phyloP scores from a whole-genome alignment of 2,329 filamentous ascomycete species.

The Colletotrichum limetticola region DNA sequence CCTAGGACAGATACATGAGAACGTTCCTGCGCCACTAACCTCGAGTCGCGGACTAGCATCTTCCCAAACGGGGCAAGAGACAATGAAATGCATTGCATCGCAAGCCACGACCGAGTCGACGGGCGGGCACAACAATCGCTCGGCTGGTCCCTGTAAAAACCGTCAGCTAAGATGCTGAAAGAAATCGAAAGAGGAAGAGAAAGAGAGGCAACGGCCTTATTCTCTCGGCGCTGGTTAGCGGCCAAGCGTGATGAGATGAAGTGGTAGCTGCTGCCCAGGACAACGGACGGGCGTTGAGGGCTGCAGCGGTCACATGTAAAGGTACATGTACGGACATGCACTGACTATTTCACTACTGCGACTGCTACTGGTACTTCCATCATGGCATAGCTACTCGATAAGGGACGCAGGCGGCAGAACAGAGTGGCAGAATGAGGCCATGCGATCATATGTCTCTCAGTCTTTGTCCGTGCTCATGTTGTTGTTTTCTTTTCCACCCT shows the following conservation, averaged over 20 bases:
- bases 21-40: background rate
- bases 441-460: background rate
- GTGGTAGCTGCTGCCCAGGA: conserved; percentile 6
- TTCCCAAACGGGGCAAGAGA: background rate
- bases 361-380: background rate
- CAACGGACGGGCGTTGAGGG: background rate
- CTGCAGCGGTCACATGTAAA: conserved; percentile 12
- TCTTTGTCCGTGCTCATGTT: conserved; percentile 10
- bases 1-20: too few species aligned
- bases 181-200: background rate
- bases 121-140: background rate
- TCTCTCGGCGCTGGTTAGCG: background rate
- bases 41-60: conserved; percentile 2
- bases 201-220: background rate
- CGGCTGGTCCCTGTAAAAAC: background rate
- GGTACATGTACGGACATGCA: background rate
- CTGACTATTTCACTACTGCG: too few species aligned
- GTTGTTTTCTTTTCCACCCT: background rate
- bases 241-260: background rate
- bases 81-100: background rate
- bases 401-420: too few species aligned
- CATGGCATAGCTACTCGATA: background rate
- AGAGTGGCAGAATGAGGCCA: background rate
- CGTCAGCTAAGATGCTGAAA: background rate
- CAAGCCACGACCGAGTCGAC: background rate